A percentile compares a stretch with the other conserved stretches of the same genome.
phyloP scores from a whole-genome alignment of 1,284 basidiomycete genomes.

The Athelia sp. region DNA sequence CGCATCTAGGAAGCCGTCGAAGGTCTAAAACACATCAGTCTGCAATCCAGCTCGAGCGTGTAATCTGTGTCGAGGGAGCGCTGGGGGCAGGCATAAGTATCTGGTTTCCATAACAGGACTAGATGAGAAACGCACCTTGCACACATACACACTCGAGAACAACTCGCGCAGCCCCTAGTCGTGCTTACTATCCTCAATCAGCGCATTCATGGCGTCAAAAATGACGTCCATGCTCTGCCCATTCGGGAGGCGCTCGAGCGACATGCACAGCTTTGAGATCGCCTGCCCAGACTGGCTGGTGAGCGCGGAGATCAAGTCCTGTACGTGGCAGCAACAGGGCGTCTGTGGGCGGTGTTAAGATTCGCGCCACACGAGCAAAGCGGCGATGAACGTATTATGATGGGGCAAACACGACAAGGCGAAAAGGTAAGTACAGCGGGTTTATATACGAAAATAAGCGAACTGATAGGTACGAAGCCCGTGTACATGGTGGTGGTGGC shows the following conservation, averaged over 20 bases:
- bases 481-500: no score
- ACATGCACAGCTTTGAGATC: slow-evolving; percentile 62
- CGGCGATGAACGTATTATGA: no score
- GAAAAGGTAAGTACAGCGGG: no score
- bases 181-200: slow-evolving; percentile 67
- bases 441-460: no score
- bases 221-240: slow-evolving; percentile 63
- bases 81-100: no score
- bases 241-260: slow-evolving; percentile 92
- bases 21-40: no score
- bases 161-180: slow-evolving; percentile 27
- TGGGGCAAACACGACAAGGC: no score
- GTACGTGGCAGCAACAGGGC: slow-evolving; percentile 37
- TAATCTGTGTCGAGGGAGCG: slow-evolving; percentile 86
- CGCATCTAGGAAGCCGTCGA: no score
- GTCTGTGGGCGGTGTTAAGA: slow-evolving; percentile 68
- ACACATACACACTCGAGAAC: slow-evolving; percentile 52
- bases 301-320: slow-evolving; percentile 22
- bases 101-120: no score
- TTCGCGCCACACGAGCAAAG: no score
- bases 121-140: no score
- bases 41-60: slow-evolving; percentile 77
- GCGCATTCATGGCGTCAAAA: slow-evolving; percentile 65
- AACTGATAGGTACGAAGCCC: no score
- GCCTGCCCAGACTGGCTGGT: slow-evolving; percentile 49